phyloP scores from a whole-genome alignment of 163 green algal genomes.

The Picocystis sp. region DNA sequence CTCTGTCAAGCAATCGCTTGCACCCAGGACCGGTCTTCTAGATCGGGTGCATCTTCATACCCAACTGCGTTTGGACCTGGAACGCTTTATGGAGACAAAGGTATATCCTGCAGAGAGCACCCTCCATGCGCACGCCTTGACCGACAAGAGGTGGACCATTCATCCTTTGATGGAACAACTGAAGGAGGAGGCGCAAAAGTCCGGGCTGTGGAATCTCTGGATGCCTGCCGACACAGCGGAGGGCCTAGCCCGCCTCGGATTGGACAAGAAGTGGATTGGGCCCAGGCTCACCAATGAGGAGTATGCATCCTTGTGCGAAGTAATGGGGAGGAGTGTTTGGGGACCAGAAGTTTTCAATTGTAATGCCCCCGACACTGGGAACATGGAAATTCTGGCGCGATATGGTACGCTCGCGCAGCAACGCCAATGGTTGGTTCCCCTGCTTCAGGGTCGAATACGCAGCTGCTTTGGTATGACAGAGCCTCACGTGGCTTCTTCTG shows the following conservation, averaged over 20 bases:
- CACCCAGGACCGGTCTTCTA: no score
- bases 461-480: constrained; percentile 98
- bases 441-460: constrained; percentile 75
- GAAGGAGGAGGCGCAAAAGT: constrained; percentile 33
- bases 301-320: constrained; percentile 60
- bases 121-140: constrained; percentile 32
- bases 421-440: constrained; percentile 70
- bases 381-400: constrained; percentile 53
- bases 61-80: neutral
- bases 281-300: constrained; percentile 70
- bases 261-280: constrained; percentile 18
- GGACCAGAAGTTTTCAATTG: constrained; percentile 96
- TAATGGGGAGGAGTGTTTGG: constrained; percentile 63
- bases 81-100: constrained; percentile 52
- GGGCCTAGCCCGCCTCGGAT: constrained; percentile 7
- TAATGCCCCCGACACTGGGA: constrained; percentile 86
- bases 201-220: constrained; percentile 95
- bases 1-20: no score
- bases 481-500: constrained; percentile 74
- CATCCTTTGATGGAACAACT: constrained; percentile 63
- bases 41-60: no score
- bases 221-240: constrained; percentile 33
- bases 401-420: constrained; percentile 79
- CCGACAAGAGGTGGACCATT: constrained; percentile 48
- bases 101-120: constrained; percentile 49